Evolutionary conservation across 495 filamentous ascomycete species (phyloP).

Genomic region (Saxophila tyrrhenica): DNA sequence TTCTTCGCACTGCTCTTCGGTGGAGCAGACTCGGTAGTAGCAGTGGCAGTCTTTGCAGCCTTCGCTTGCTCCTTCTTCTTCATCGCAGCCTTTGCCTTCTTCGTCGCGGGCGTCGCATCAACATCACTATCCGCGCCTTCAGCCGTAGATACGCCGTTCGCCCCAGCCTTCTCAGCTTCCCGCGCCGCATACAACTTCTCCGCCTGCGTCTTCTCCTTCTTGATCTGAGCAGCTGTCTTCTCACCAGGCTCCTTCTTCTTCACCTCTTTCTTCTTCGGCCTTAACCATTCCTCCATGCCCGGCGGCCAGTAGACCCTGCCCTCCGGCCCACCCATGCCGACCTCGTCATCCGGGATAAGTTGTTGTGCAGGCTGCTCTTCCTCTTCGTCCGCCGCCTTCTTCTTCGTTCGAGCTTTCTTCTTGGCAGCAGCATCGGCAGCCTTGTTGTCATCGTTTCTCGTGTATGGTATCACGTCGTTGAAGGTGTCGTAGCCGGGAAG

Average conservation of each 20-base stretch:
- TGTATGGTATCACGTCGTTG: slow-evolving; percentile 68
- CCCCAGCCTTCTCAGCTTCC: slow-evolving; percentile 12
- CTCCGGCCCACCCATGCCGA: slow-evolving; percentile 83
- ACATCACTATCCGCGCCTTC: slow-evolving; percentile 2
- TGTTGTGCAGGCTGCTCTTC: slow-evolving; percentile 33
- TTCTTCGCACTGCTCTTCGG: background rate
- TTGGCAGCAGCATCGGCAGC: slow-evolving; percentile 37
- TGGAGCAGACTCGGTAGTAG: background rate
- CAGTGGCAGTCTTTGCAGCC: slow-evolving; percentile 1
- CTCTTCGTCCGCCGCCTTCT: slow-evolving; percentile 36
- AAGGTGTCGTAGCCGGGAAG: slow-evolving; percentile 65
- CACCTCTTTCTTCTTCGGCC: slow-evolving; percentile 60
- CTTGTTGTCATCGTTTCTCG: slow-evolving; percentile 67
- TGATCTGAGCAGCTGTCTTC: slow-evolving; percentile 5
- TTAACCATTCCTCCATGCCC: slow-evolving; percentile 82
- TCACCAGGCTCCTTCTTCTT: slow-evolving; percentile 42
- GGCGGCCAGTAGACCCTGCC: slow-evolving; percentile 84
- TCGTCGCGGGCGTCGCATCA: slow-evolving; percentile 16
- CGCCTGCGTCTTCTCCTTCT: slow-evolving; percentile 1
- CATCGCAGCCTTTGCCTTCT: slow-evolving; percentile 15
- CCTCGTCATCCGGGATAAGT: slow-evolving; percentile 51
- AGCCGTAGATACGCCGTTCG: background rate
- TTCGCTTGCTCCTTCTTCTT: slow-evolving; percentile 4
- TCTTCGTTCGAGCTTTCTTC: slow-evolving; percentile 35
- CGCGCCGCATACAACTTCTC: background rate